phyloP scores from a whole-genome alignment of 345 rosid species.

The Bruguiera gymnorhiza region DNA sequence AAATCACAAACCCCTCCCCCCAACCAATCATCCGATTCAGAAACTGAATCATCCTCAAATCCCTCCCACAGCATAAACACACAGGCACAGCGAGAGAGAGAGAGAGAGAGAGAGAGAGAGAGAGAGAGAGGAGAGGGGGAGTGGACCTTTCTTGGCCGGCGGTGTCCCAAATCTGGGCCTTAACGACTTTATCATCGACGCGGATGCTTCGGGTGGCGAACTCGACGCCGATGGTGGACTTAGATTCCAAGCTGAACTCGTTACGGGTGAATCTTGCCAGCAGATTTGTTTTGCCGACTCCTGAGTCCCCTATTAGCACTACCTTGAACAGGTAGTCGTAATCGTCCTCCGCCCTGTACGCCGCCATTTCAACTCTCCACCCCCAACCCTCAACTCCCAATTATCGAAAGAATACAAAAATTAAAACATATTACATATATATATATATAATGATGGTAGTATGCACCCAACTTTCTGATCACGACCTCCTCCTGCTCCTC shows the following conservation, averaged over 20 bases:
- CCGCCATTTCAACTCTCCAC: slow-evolving; percentile 34
- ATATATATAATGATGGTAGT: too few species aligned
- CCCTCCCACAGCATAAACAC: too few species aligned
- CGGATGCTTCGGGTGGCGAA: slow-evolving; percentile 77
- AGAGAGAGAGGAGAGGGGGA: not conserved
- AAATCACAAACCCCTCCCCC: not conserved
- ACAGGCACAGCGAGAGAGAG: not conserved
- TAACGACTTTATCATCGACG: slow-evolving; percentile 71
- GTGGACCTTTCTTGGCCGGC: slow-evolving; percentile 74
- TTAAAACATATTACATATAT: too few species aligned
- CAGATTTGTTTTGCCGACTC: slow-evolving; percentile 77
- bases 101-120: not conserved
- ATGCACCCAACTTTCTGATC: too few species aligned
- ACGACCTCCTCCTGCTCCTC: too few species aligned
- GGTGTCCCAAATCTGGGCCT: slow-evolving; percentile 92
- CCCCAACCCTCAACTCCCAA: too few species aligned
- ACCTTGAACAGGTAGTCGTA: slow-evolving; percentile 81
- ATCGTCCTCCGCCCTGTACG: slow-evolving; percentile 77
- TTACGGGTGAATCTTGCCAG: slow-evolving; percentile 69
- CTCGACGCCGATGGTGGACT: slow-evolving; percentile 82
- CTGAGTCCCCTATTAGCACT: slow-evolving; percentile 75
- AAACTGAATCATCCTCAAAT: too few species aligned
- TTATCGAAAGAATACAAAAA: too few species aligned
- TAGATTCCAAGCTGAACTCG: slow-evolving; percentile 81
- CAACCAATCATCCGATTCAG: too few species aligned